Evolutionary conservation across 2,329 filamentous ascomycete species (phyloP), one percentile per base, ranked within the genome.

Genomic region (Exophiala spinifera): DNA sequence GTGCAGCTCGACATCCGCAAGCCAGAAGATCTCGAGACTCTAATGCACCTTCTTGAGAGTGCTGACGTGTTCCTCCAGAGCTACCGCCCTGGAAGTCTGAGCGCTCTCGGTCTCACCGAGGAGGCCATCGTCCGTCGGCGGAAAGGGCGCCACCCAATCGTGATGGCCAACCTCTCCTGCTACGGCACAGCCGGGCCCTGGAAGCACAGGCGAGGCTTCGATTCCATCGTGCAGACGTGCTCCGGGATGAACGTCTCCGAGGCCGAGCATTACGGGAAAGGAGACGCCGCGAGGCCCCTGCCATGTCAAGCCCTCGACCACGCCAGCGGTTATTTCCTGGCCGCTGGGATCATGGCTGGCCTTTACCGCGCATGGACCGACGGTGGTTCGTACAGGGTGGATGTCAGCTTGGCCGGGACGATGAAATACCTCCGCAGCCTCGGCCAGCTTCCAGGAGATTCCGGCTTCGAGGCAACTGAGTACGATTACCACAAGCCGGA

Each of bases 261-360:
- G 61, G 80, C 79, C 0, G 70, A 76, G 51, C 72, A 75, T 43
- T 74, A 64, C 19, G 73, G 69, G 2, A 55, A 63, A 0, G 72
- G 70, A 0, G 73, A 76, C 44, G 51, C 67, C 0, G 74, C 76
- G 0, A 71, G 72, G 1, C 67, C 74, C 0, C 67, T 75, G 28
- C 81, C 81, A 0, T 80, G 76, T 50, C 81, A 84, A 64, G 80
- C 76, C 0, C 70, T 84, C 0, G 81, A 84, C 62, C 79, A 84
- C 56, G 78, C 73, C 0, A 72, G 72, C 0, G 81, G 81, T 0
- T 83, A 80, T 50, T 69, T 83, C 17, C 70, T 84, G 0, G 79
- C 80, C 0, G 68, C 78, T 0, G 80, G 81, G 0, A 72, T 83
- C 2, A 67, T 72, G 20, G 75, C 79, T 0, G 79, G 80, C 0